Base-by-base conservation (phyloP, 306 rosid genomes). In the Sicyos edulis region DNA sequence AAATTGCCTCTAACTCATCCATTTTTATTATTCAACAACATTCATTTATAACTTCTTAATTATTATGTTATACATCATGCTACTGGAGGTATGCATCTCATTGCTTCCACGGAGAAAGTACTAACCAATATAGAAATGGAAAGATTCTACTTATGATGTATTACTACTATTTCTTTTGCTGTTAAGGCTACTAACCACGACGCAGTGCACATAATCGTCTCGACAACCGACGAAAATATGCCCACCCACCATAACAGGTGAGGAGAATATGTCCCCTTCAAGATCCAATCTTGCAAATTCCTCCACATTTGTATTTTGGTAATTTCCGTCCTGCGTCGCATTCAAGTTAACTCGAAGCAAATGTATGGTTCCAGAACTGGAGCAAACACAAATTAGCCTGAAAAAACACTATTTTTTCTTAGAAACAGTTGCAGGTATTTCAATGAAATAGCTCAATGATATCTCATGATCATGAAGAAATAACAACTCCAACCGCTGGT, bases 181-280 rank as follows among this genome's bases (percentile, higher is more conserved):
- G 15, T 72, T 42, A 42, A 20, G 49, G 67, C 59, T 59, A 44
- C 7, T 44, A n/a, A 73, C 21, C 44, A 13, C 56, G 21, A 73
- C 56, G 24, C 96, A 92, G 52, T 82, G 91, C 85, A 92, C 78
- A 79, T 78, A 84, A 74, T 92, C 92, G 56, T 92, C 96, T 34
- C 98, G 81, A 52, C 93, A 88, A 65, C 98, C 98, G 53, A 88
- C 91, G 45, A 90, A 90, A 85, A 90, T 82, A 62, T 81, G 78
- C 10, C 96, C 96, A 20, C 92, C 86, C 66, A 92, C 79, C 96
- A 90, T 90, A 32, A 90, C 80, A 40, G 98, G 96, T 2, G 96
- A 92, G 60, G 96, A 92, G 76, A 92, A 92, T 61, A 92, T 79
- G 56, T 87, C 91, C 17, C 91, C 96, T 16, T 71, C 75, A 70